Conservation (phyloP, 495 filamentous ascomycete genomes). For the Lindgomyces ingoldianus region DNA sequence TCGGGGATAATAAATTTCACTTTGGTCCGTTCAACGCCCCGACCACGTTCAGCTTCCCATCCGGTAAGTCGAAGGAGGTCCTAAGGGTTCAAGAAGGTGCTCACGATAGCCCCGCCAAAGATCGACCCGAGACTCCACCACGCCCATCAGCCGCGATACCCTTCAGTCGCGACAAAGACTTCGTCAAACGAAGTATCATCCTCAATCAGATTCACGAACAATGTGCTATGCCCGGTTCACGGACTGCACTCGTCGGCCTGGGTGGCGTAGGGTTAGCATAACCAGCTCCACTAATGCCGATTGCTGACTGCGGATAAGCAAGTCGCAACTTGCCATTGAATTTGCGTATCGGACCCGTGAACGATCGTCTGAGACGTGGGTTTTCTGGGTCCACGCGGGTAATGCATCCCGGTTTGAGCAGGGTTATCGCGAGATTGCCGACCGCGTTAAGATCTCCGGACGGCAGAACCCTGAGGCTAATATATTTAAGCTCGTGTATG, state of each 20-base stretch:
- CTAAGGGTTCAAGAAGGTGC: slow-evolving; percentile 7
- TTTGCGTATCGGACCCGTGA: slow-evolving; percentile 48
- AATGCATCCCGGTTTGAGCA: slow-evolving; percentile 39
- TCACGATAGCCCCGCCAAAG: background rate
- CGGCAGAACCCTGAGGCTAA: slow-evolving; percentile 42
- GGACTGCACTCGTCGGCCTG: slow-evolving; percentile 39
- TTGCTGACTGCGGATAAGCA: slow-evolving; percentile 43
- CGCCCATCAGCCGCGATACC: slow-evolving; percentile 34
- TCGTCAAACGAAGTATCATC: slow-evolving; percentile 47
- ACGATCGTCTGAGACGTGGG: slow-evolving; percentile 28
- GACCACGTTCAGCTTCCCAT: no score
- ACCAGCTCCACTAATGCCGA: background rate
- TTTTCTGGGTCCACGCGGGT: slow-evolving; percentile 43
- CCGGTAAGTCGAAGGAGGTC: slow-evolving; percentile 37
- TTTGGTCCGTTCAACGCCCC: no score
- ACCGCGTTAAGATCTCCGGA: slow-evolving; percentile 27
- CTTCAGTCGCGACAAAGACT: slow-evolving; percentile 46
- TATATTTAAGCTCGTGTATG: slow-evolving; percentile 43
- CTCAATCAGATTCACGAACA: slow-evolving; percentile 42
- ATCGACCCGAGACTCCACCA: slow-evolving; percentile 18
- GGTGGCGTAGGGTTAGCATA: slow-evolving; percentile 51
- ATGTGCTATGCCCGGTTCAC: slow-evolving; percentile 33
- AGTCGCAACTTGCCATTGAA: slow-evolving; percentile 58
- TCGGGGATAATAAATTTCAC: no score
- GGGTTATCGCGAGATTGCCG: slow-evolving; percentile 34